Conservation (phyloP, 257 asterid genomes). For the Fraxinus pennsylvanica region DNA sequence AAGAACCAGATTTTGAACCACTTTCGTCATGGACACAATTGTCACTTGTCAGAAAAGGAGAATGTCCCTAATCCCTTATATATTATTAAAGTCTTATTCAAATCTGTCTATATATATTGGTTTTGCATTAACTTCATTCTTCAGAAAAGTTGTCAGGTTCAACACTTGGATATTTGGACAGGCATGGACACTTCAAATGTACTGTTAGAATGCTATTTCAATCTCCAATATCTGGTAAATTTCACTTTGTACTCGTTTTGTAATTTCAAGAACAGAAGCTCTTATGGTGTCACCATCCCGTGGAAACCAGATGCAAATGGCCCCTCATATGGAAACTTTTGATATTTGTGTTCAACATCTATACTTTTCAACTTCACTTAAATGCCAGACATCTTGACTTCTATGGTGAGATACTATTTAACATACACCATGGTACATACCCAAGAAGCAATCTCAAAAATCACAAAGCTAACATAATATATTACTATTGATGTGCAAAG, state of each 20-base stretch:
- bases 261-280: slow-evolving; percentile 9
- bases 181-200: not conserved
- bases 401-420: not conserved
- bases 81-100: slow-evolving; percentile 1
- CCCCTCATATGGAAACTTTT: not conserved
- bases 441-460: not conserved
- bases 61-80: not conserved
- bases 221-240: not conserved
- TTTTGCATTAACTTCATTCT: not conserved
- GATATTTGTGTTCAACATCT: not conserved
- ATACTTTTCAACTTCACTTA: not conserved
- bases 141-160: slow-evolving; percentile 5
- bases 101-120: not conserved
- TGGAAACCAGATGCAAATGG: not conserved
- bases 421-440: not conserved
- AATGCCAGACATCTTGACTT: not conserved
- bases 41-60: not conserved
- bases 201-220: not conserved
- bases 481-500: not conserved
- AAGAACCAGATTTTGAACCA: slow-evolving; percentile 7
- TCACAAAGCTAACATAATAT: not conserved
- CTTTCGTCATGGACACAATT: not conserved
- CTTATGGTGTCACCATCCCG: not conserved
- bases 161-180: slow-evolving; percentile 13
- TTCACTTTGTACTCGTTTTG: slow-evolving; percentile 2